Base-by-base conservation (phyloP, 2,329 filamentous ascomycete genomes). In the Scorias spongiosa region DNA sequence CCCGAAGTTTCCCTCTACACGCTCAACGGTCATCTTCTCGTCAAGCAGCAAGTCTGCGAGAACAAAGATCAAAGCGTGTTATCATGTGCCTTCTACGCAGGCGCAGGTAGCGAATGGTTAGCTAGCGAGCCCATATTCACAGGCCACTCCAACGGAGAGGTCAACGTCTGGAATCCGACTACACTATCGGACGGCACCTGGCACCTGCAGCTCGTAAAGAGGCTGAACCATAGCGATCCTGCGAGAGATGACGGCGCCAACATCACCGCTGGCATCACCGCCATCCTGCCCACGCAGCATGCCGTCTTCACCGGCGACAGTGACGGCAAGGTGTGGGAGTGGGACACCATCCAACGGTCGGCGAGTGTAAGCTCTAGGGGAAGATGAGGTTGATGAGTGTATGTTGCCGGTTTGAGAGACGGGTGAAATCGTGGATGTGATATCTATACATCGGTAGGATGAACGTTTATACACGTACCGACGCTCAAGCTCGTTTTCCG, bases 291-390 rank as follows among this genome's bases (percentile, higher is more conserved):
- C 2, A 83, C 88, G 73, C 78, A 84, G 43, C 80, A 81, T 49
- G 74, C 81, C 48, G 79, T 96, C 9, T 96, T 95, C 63, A 94
- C 88, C 0, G 91, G 89, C 2, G 91, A 96, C 66, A 91, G 96
- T 50, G 82, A 87, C 50, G 91, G 91, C 28, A 74, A 80, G 69
- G 89, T 98, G 17, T 62, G 52, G 48, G 54, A 60, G 39, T 63
- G 61, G 61, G 58, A 62, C 45, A 58, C 57, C 42, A 54, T 63
- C 40, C 49, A 49, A 41, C 41, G 45, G 40, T 36, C 32, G 5
- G 11, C 32, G 38, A 28, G 38, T 20, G 12, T 17, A 12, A 18
- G 38, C 11, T 14, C 11, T 5, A 11, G 38, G 10, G 20, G 38
- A 18, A 18, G 38, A 40, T 40, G 17, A 12, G 10, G 34, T 17